These are phyloP conservation scores for Nothopassalora personata DNA, from an alignment of 2,329 filamentous ascomycete genomes.

Conservation along the genomic window DNA sequence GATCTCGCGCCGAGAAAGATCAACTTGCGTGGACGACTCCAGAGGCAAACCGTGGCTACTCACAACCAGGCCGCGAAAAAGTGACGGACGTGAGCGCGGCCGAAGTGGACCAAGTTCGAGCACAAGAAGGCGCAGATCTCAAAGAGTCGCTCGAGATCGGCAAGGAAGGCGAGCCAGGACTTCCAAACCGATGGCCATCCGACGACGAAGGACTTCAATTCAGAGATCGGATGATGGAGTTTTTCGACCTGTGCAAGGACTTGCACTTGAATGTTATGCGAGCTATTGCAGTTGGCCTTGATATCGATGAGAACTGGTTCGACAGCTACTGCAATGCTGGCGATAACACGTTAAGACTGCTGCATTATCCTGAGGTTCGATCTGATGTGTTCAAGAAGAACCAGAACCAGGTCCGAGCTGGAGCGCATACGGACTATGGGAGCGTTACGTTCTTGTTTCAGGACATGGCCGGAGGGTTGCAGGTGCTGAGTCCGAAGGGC, in stretches of 20 bases:
- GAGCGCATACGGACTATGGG: conserved; percentile 67
- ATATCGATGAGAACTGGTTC: conserved; percentile 70
- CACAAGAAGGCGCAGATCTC: conserved; percentile 41
- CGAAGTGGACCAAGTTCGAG: conserved; percentile 55
- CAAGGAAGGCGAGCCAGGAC: conserved; percentile 53
- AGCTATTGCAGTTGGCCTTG: conserved; percentile 55
- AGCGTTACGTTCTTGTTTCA: conserved; percentile 48
- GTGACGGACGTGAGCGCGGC: conserved; percentile 52
- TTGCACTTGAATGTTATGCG: conserved; percentile 69
- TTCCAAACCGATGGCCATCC: conserved; percentile 73
- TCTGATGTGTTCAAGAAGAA: conserved; percentile 51
- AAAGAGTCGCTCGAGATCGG: conserved; percentile 60
- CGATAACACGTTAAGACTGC: conserved; percentile 57
- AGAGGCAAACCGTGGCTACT: conserved; percentile 45
- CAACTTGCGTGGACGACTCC: conserved; percentile 58
- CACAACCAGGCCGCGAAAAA: conserved; percentile 59
- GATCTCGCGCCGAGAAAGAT: conserved; percentile 58
- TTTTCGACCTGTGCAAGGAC: conserved; percentile 66
- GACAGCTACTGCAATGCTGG: conserved; percentile 64
- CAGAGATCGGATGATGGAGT: conserved; percentile 63
- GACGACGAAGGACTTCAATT: conserved; percentile 59
- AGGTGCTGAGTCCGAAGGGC: conserved; percentile 65
- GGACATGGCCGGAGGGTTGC: conserved; percentile 52
- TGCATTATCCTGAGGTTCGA: conserved; percentile 52
- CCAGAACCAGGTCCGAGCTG: conserved; percentile 56